These are phyloP conservation scores for Turnera subulata DNA, from an alignment of 345 rosid genomes.

Conservation along the genomic window DNA sequence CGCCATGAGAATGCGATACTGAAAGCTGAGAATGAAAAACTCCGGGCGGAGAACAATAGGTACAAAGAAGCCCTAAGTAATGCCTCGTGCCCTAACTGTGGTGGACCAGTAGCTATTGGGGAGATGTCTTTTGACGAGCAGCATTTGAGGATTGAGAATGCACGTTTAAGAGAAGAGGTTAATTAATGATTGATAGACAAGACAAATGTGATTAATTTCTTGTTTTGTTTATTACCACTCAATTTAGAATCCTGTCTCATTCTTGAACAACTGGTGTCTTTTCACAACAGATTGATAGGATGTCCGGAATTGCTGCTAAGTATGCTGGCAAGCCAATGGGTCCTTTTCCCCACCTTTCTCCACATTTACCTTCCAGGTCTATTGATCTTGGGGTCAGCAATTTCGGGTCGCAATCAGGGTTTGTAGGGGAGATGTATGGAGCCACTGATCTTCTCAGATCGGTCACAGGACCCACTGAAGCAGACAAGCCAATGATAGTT, in stretches of 20 bases:
- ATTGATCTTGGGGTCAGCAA: conserved; percentile 47
- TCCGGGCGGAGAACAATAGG: conserved; percentile 69
- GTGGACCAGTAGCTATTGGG: conserved; percentile 77
- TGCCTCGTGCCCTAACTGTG: conserved; percentile 86
- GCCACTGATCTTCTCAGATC: conserved; percentile 54
- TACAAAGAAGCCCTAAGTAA: conserved; percentile 73
- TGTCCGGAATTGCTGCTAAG: conserved; percentile 79
- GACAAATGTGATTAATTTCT: neutral
- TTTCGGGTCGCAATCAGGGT: conserved; percentile 53
- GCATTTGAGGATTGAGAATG: conserved; percentile 84
- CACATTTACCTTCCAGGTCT: conserved; percentile 48
- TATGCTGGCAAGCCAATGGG: conserved; percentile 72
- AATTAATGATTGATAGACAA: neutral
- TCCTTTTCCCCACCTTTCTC: conserved; percentile 43
- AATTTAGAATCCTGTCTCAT: neutral
- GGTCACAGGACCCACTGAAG: conserved; percentile 57
- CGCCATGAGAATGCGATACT: conserved; percentile 71
- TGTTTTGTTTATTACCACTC: neutral
- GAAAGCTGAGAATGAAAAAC: conserved; percentile 85
- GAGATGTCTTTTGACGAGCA: conserved; percentile 99
- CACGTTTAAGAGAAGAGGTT: conserved; percentile 87
- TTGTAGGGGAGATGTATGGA: conserved; percentile 74
- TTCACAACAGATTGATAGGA: conserved; percentile 62
- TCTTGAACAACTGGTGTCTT: neutral
- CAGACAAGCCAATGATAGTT: conserved; percentile 84